A percentile compares a stretch with the other conserved stretches of the same genome.
Evolutionary conservation across 2,329 filamentous ascomycete genomes (phyloP).

Genomic region (Aspergillus persii): DNA sequence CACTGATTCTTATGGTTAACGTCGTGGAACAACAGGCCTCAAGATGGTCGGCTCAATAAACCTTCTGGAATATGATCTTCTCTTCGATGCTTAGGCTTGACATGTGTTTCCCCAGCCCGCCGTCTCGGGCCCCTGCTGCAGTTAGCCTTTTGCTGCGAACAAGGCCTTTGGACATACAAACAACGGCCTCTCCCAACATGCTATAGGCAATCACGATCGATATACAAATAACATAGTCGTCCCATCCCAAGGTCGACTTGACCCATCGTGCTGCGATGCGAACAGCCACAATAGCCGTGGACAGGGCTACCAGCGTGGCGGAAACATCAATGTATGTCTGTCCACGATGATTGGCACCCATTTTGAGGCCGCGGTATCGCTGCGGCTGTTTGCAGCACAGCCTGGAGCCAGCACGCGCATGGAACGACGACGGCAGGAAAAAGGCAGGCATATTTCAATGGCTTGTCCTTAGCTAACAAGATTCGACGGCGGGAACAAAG

Average conservation of each 20-base stretch:
- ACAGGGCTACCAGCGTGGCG: not conserved
- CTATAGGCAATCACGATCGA: slow-evolving; percentile 1
- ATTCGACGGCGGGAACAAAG: no score
- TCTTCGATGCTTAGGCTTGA: not conserved
- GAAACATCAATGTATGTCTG: not conserved
- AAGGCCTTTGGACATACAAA: not conserved
- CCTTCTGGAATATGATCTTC: slow-evolving; percentile 1
- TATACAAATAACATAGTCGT: slow-evolving; percentile 2
- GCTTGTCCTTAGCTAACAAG: no score
- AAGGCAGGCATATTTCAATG: no score
- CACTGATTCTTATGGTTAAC: not conserved
- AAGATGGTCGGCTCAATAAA: no score
- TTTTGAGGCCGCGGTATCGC: not conserved
- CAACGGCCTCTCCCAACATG: not conserved
- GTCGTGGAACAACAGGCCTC: not conserved
- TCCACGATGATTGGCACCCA: not conserved
- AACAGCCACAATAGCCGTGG: not conserved
- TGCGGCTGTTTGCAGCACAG: not conserved
- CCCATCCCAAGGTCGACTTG: not conserved
- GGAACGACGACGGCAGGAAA: no score
- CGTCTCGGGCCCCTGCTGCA: not conserved
- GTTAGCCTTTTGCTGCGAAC: not conserved
- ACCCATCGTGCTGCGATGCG: not conserved
- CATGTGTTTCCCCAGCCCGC: slow-evolving; percentile 2
- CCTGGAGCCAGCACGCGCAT: not conserved